These are phyloP conservation scores for Mycena polygramma DNA, from an alignment of 768 basidiomycete species.

Conservation along the genomic window DNA sequence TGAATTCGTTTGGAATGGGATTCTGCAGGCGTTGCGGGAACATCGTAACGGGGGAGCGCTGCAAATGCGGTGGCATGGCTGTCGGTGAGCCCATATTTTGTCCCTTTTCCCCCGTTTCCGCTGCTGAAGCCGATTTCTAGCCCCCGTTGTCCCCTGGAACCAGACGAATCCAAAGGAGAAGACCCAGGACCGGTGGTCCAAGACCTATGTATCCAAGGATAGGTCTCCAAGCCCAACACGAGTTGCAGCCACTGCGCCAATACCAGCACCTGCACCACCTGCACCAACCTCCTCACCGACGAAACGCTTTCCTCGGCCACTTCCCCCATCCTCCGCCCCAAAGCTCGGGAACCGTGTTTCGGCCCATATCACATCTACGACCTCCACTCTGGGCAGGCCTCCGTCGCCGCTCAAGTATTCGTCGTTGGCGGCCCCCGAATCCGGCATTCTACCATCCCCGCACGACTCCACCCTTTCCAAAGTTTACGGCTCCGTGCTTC, in stretches of 20 bases:
- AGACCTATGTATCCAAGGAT: constrained; percentile 77
- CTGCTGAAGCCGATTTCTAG: constrained; percentile 49
- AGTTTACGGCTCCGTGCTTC: constrained; percentile 87
- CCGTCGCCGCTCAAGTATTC: constrained; percentile 70
- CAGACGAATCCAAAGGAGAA: constrained; percentile 55
- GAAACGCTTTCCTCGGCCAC: constrained; percentile 66
- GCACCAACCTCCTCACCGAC: constrained; percentile 45
- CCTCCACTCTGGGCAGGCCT: constrained; percentile 54
- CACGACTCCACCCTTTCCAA: constrained; percentile 76
- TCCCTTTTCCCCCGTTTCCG: background rate
- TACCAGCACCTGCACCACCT: constrained; percentile 22
- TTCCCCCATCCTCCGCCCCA: constrained; percentile 47
- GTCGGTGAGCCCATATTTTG: constrained; percentile 70
- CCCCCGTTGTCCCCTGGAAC: constrained; percentile 79
- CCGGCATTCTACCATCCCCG: constrained; percentile 71
- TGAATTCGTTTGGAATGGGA: constrained; percentile 59
- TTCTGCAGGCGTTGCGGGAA: constrained; percentile 91
- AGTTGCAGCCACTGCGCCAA: constrained; percentile 37
- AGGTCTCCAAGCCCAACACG: constrained; percentile 57
- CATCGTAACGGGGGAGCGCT: constrained; percentile 78
- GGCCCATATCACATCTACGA: constrained; percentile 69
- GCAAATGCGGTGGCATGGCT: constrained; percentile 83
- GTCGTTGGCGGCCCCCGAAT: constrained; percentile 64
- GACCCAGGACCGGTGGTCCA: constrained; percentile 80
- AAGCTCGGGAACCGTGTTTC: constrained; percentile 63